phyloP scores from a whole-genome alignment of 108 stramenopile species.

The Nitzschia sp. region DNA sequence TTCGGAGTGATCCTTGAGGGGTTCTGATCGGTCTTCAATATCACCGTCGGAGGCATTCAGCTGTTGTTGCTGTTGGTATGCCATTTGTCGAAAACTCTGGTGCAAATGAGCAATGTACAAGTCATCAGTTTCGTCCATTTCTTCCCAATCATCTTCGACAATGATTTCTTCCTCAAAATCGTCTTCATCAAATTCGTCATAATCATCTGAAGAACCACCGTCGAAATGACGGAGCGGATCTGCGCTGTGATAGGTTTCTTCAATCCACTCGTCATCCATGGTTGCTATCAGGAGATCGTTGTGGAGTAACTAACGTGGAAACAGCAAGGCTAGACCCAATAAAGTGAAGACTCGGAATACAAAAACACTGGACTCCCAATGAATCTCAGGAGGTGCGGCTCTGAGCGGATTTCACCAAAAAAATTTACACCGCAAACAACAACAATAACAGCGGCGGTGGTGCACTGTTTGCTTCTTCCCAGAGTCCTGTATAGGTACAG shows the following conservation, averaged over 20 bases:
- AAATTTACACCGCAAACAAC: no score
- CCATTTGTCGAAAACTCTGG: conserved; percentile 5
- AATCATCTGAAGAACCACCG: conserved; percentile 4
- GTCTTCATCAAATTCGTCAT: conserved; percentile 18
- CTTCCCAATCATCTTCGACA: conserved; percentile 15
- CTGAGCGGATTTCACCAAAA: no score
- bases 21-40: no score
- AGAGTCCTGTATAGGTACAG: no score
- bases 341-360: no score
- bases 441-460: no score
- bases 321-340: no score
- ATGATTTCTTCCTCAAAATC: conserved; percentile 18
- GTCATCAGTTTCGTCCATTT: conserved; percentile 8
- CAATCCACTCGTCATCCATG: conserved; percentile 6
- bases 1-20: no score
- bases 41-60: no score
- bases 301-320: not conserved
- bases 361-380: no score
- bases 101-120: conserved; percentile 5
- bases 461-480: no score
- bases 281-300: not conserved
- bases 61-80: not conserved
- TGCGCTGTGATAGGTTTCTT: not conserved
- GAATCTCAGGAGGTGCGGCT: no score
- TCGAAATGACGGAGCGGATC: not conserved